Evolutionary conservation across 2,329 filamentous ascomycete species (phyloP).

Genomic region (Nemania serpens): DNA sequence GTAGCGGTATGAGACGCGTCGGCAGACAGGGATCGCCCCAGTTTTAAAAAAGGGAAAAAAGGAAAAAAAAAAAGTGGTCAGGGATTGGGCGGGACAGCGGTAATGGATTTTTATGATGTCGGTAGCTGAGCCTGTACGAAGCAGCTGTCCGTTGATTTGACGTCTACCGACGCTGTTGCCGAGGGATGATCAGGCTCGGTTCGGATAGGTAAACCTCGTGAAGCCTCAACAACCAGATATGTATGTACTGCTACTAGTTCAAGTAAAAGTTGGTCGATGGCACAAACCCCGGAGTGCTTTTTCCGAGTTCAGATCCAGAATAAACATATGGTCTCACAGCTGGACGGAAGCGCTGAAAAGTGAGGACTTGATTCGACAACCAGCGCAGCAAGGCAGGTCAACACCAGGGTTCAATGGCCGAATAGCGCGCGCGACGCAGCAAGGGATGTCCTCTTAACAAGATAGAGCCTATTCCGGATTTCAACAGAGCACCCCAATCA

Average conservation of each 20-base stretch:
- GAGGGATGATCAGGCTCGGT: slow-evolving; percentile 2
- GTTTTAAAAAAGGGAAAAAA: neutral
- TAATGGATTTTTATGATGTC: neutral
- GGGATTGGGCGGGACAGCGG: neutral
- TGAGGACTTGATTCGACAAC: neutral
- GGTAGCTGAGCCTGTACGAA: too few relatives aligned
- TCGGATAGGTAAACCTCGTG: neutral
- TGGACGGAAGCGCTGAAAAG: neutral
- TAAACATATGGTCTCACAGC: neutral
- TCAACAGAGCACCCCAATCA: neutral
- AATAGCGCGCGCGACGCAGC: slow-evolving; percentile 4
- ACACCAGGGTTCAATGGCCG: neutral
- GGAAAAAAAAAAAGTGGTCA: neutral
- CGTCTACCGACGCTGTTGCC: slow-evolving; percentile 2
- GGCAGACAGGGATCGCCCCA: slow-evolving; percentile 15
- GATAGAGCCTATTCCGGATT: slow-evolving; percentile 1
- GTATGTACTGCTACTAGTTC: neutral
- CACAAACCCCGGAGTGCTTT: neutral
- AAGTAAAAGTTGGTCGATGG: neutral
- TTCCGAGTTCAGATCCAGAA: neutral
- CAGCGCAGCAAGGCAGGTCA: neutral
- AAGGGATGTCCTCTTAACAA: slow-evolving; percentile 7
- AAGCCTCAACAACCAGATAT: slow-evolving; percentile 5
- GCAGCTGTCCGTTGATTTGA: neutral
- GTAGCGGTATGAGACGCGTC: neutral